A percentile compares a stretch with the other conserved stretches of the same genome.
Conservation (phyloP, 352 stramenopile species). For the Chrysophaeum taylorii region DNA sequence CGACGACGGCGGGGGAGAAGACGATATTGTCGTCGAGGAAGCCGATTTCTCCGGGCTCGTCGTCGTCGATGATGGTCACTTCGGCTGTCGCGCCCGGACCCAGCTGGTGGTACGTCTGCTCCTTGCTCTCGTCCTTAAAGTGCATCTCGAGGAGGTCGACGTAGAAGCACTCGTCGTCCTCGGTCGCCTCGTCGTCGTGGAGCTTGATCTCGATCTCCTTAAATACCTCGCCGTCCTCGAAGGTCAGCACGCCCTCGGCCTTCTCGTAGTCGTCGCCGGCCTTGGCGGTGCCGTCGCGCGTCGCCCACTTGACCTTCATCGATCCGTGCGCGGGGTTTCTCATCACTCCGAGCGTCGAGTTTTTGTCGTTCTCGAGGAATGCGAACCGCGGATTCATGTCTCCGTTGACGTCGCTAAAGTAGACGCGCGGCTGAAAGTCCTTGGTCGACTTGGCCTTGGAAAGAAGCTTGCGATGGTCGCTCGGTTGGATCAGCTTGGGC, state of each 20-base stretch:
- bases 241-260: slow-evolving; percentile 16
- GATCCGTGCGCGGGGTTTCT: slow-evolving; percentile 7
- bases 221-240: slow-evolving; percentile 31
- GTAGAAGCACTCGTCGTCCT: slow-evolving; percentile 23
- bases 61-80: slow-evolving; percentile 41
- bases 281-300: slow-evolving; percentile 30
- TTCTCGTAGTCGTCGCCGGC: slow-evolving; percentile 23
- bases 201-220: slow-evolving; percentile 25
- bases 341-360: slow-evolving; percentile 7
- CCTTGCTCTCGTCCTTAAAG: slow-evolving; percentile 5
- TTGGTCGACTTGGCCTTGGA: too few relatives aligned
- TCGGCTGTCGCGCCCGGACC: slow-evolving; percentile 18
- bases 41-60: slow-evolving; percentile 32
- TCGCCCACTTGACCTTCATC: slow-evolving; percentile 28
- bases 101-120: slow-evolving; percentile 8
- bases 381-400: slow-evolving; percentile 15
- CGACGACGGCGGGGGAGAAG: not conserved
- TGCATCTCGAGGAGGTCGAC: not conserved
- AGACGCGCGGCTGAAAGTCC: too few relatives aligned
- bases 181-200: slow-evolving; percentile 19
- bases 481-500: too few relatives aligned
- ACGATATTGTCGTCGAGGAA: slow-evolving; percentile 14
- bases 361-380: slow-evolving; percentile 16
- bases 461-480: too few relatives aligned
- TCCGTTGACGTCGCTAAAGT: not conserved